Percentiles rank a stretch among this genome's conserved stretches.
Evolutionary conservation across 306 rosid species (phyloP).

Genomic region (Nissolia schottii): DNA sequence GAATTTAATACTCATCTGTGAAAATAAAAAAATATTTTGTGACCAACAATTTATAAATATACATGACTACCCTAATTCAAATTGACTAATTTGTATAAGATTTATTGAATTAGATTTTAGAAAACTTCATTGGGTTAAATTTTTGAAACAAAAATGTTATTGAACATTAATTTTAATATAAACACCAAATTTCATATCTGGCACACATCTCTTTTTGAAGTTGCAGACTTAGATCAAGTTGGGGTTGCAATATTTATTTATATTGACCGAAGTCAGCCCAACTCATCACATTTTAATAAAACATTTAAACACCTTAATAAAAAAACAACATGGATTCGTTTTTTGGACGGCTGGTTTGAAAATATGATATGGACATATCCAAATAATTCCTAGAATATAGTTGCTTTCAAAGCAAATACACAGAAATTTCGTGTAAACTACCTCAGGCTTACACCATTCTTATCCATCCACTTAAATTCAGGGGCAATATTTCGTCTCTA

Average conservation of each 20-base stretch:
- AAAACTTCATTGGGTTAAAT: not conserved
- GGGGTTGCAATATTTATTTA: not conserved
- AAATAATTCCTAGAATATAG: not conserved
- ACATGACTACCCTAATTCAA: not conserved
- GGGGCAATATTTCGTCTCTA: not conserved
- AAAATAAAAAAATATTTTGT: too few species aligned
- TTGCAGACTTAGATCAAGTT: not conserved
- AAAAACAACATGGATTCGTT: not conserved
- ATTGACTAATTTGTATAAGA: not conserved
- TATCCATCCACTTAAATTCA: not conserved
- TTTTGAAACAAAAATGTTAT: too few species aligned
- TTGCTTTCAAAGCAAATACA: not conserved
- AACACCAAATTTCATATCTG: too few species aligned
- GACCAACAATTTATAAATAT: too few species aligned
- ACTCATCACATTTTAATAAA: not conserved
- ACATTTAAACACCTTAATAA: not conserved
- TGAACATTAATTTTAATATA: too few species aligned
- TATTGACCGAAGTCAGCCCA: not conserved
- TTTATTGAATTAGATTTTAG: not conserved
- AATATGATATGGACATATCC: not conserved
- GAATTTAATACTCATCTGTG: too few species aligned
- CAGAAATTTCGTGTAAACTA: constrained; percentile 13
- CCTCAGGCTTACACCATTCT: not conserved
- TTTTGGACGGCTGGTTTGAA: not conserved
- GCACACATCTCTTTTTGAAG: too few species aligned